phyloP scores from a whole-genome alignment of 208 protist species.

The Trypanosoma melophagium region DNA sequence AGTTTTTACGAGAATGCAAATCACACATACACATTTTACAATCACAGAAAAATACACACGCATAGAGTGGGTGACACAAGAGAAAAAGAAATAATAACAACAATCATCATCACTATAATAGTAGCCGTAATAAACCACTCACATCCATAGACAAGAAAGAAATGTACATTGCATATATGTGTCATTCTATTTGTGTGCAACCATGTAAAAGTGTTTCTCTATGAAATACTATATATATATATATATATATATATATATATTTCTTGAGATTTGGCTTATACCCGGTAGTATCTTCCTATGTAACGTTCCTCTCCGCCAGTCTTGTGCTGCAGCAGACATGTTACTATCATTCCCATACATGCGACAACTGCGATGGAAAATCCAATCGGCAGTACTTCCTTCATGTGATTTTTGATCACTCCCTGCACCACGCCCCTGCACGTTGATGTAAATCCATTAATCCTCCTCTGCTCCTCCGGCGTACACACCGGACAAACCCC shows the following conservation, averaged over 20 bases:
- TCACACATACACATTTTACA: too few relatives aligned
- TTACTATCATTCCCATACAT: slow-evolving; percentile 25
- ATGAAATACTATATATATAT: neutral
- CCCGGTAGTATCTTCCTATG: slow-evolving; percentile 15
- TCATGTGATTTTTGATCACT: neutral
- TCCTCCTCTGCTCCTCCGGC: slow-evolving; percentile 10
- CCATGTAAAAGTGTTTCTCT: neutral
- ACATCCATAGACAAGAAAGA: too few relatives aligned
- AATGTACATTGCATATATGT: too few relatives aligned
- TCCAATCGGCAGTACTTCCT: slow-evolving; percentile 18
- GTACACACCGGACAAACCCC: slow-evolving; percentile 5
- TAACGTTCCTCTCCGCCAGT: neutral
- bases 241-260: slow-evolving; percentile 3
- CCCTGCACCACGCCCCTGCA: slow-evolving; percentile 5
- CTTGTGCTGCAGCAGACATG: slow-evolving; percentile 16
- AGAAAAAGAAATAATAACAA: too few relatives aligned
- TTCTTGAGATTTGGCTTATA: slow-evolving; percentile 14
- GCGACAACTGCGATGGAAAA: slow-evolving; percentile 14
- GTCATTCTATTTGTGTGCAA: too few relatives aligned
- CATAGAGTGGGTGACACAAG: too few relatives aligned
- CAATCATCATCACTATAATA: too few relatives aligned
- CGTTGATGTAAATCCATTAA: slow-evolving; percentile 1
- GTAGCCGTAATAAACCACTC: too few relatives aligned
- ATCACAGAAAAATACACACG: too few relatives aligned
- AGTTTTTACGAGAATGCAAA: too few relatives aligned